These are phyloP conservation scores for Globisporangium okanoganense DNA, from an alignment of 352 stramenopile species.

Conservation along the genomic window DNA sequence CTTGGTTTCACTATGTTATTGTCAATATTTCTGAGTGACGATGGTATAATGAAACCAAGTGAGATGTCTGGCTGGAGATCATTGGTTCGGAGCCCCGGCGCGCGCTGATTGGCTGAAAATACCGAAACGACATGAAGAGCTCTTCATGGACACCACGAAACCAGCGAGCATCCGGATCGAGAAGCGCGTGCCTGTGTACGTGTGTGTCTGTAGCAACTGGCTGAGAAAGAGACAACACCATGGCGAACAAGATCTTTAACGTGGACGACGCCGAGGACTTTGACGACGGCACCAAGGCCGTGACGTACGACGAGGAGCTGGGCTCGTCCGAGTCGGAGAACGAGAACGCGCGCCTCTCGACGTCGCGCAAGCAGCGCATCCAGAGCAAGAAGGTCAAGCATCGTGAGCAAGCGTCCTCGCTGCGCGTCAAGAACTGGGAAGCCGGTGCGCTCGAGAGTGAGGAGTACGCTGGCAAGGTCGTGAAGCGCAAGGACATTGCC, in stretches of 20 bases:
- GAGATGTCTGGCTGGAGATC: background rate
- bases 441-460: conserved; percentile 38
- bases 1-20: background rate
- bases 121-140: conserved; percentile 2
- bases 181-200: background rate
- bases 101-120: conserved; percentile 31
- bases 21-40: background rate
- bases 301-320: conserved; percentile 31
- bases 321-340: conserved; percentile 16
- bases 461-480: conserved; percentile 75
- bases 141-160: conserved; percentile 2
- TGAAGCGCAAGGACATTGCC: conserved; percentile 60
- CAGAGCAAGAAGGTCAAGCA: conserved; percentile 28
- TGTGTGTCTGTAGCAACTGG: background rate
- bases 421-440: conserved; percentile 81
- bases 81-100: conserved; percentile 10
- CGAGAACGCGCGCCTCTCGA: conserved; percentile 35
- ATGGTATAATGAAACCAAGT: background rate
- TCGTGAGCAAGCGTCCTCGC: conserved; percentile 46
- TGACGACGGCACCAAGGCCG: conserved; percentile 66
- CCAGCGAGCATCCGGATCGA: background rate
- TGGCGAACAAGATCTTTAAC: conserved; percentile 66
- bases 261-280: conserved; percentile 82
- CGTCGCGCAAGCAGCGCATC: conserved; percentile 57
- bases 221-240: conserved; percentile 14